These are phyloP conservation scores for Trichosporon sp. DNA, from an alignment of 1,284 basidiomycete species.

Conservation along the genomic window DNA sequence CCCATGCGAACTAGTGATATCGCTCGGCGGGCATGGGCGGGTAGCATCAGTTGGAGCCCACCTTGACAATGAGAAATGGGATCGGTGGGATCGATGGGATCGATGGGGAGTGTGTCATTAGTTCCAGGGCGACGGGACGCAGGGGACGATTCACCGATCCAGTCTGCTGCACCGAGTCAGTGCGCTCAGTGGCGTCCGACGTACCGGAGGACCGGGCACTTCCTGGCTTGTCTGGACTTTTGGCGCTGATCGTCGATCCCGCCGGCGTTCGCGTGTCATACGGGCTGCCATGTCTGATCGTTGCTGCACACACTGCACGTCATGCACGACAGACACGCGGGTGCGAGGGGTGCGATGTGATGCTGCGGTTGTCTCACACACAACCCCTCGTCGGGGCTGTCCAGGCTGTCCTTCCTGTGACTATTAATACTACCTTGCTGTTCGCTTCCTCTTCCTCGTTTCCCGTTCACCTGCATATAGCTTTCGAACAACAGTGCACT, in stretches of 20 bases:
- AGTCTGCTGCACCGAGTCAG: background rate
- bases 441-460: background rate
- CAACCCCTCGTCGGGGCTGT: too few species aligned
- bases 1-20: background rate
- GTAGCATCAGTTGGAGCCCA: background rate
- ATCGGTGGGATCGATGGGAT: background rate
- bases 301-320: too few species aligned
- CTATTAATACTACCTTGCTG: background rate
- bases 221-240: background rate
- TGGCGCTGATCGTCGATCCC: conserved; percentile 2
- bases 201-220: too few species aligned
- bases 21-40: background rate
- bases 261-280: background rate
- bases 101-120: conserved; percentile 9
- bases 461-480: background rate
- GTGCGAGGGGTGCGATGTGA: too few species aligned
- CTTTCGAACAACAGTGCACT: background rate
- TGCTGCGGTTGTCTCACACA: too few species aligned
- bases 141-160: background rate
- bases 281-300: too few species aligned
- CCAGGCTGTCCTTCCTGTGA: background rate
- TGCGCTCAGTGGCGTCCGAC: background rate
- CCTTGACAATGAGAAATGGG: background rate
- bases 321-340: too few species aligned
- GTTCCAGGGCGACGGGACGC: conserved; percentile 10